These are phyloP conservation scores for Podospora comata DNA, from an alignment of 495 filamentous ascomycete species.

Conservation along the genomic window DNA sequence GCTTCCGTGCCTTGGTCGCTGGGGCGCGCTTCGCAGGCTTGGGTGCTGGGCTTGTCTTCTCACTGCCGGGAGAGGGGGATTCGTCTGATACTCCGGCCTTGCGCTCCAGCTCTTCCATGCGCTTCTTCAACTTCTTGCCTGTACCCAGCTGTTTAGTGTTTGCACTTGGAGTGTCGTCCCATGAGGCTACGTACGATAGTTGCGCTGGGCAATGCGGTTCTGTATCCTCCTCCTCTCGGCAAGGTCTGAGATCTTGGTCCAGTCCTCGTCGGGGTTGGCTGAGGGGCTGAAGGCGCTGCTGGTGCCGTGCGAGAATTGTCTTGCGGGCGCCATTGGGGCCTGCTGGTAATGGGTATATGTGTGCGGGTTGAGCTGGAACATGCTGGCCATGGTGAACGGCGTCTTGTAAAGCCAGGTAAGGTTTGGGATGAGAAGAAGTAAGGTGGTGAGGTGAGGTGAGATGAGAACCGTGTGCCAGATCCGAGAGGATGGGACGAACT, in stretches of 20 bases:
- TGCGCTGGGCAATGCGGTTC: conserved; percentile 95
- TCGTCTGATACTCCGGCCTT: conserved; percentile 80
- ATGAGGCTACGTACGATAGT: conserved; percentile 78
- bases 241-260: conserved; percentile 98
- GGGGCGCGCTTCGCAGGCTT: conserved; percentile 38
- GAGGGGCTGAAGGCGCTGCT: conserved; percentile 96
- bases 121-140: conserved; percentile 99
- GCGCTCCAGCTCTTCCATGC: conserved; percentile 92
- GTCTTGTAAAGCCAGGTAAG: background rate
- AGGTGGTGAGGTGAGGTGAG: conserved; percentile 13
- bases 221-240: conserved; percentile 93
- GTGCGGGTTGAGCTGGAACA: conserved; percentile 47
- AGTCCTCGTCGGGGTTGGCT: conserved; percentile 96
- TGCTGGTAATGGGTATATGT: conserved; percentile 42
- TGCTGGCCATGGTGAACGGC: conserved; percentile 19
- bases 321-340: conserved; percentile 40
- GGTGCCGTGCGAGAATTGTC: conserved; percentile 69
- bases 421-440: conserved; percentile 9
- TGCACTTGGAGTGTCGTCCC: background rate
- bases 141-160: conserved; percentile 22
- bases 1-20: conserved; percentile 36
- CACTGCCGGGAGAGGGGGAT: conserved; percentile 49
- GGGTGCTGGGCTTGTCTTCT: conserved; percentile 50
- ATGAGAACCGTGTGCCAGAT: background rate
- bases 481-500: conserved; percentile 4